These are phyloP conservation scores for Lepraria neglecta DNA, from an alignment of 495 filamentous ascomycete genomes.

Conservation along the genomic window DNA sequence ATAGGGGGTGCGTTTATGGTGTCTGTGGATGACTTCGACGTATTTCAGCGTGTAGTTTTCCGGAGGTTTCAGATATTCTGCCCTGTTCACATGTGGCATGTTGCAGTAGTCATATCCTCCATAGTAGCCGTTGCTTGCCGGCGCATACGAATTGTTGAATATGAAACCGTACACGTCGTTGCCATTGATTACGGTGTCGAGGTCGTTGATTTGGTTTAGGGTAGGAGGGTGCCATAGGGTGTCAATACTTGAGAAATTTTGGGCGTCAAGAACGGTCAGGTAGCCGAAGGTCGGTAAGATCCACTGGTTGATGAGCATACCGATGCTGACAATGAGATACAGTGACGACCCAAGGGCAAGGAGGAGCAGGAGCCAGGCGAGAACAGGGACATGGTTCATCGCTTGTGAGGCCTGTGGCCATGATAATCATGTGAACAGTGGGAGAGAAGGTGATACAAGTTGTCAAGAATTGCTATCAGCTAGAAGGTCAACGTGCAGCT, in stretches of 20 bases:
- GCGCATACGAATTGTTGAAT: constrained; percentile 54
- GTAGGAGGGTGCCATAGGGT: constrained; percentile 7
- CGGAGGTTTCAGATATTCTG: constrained; percentile 47
- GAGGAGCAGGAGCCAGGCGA: constrained; percentile 12
- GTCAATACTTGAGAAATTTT: constrained; percentile 6
- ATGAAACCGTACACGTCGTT: constrained; percentile 57
- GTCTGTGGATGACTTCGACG: constrained; percentile 62
- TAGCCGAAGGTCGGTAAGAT: background rate
- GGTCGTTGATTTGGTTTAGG: constrained; percentile 43
- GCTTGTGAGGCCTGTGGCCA: background rate
- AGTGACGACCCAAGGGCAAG: background rate
- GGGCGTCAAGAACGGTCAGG: constrained; percentile 6
- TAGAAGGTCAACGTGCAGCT: constrained; percentile 6
- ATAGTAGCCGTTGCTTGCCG: constrained; percentile 14
- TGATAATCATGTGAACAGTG: background rate
- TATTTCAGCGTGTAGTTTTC: constrained; percentile 52
- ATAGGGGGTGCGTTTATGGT: constrained; percentile 70
- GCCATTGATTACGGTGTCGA: constrained; percentile 44
- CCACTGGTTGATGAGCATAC: constrained; percentile 3
- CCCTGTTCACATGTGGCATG: constrained; percentile 62
- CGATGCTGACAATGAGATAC: constrained; percentile 2
- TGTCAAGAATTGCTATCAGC: background rate
- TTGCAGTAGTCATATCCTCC: constrained; percentile 63
- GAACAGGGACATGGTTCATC: constrained; percentile 13
- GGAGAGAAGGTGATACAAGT: background rate